Evolutionary conservation across 2,329 filamentous ascomycete genomes (phyloP), one percentile per base, ranked within the genome.

Genomic region (Pochonia chlamydosporia): DNA sequence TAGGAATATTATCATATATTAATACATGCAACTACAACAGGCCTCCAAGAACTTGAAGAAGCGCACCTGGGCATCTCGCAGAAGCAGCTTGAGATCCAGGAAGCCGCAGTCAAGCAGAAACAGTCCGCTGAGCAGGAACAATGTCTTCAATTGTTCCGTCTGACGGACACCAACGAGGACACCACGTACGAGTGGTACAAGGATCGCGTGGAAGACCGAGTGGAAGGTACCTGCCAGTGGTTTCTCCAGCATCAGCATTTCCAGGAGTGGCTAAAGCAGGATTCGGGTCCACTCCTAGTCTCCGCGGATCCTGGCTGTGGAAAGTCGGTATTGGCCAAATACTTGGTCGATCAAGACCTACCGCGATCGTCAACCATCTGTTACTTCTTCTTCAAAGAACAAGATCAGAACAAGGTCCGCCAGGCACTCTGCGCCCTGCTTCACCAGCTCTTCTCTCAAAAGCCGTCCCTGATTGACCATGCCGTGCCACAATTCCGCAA

Each of bases 351-450:
- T n/a, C 21, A 63, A 6, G 47, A 37, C 7, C 50, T 68, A 1
- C 54, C 53, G 21, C 13, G 16, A 3, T 39, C 47, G 2, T 36
- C 51, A 46, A 59, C 57, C 1, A 55, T 67, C 2, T 70, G 66
- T 52, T 72, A 71, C 54, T 72, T 69, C 49, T 73, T 72, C 47
- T 72, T 72, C 54, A 69, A 69, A 46, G 63, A 67, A 28, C 48
- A 61, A 44, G 57, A 62, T 33, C 67, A 70, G 44, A 60, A 66
- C 25, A 66, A 51, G 1, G 44, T 59, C 20, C 31, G 49, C 0
- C 61, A 65, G 49, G 66, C 65, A 1, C 57, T 71, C 13, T 70
- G 65, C 43, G 65, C 67, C 3, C 6, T 71, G 9, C 54, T 72
- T 2, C 67, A 70, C 43, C 65, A 71, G 45, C 53, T 71, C 0